Evolutionary conservation across 306 rosid species (phyloP).

Genomic region (Prunus mongolica): DNA sequence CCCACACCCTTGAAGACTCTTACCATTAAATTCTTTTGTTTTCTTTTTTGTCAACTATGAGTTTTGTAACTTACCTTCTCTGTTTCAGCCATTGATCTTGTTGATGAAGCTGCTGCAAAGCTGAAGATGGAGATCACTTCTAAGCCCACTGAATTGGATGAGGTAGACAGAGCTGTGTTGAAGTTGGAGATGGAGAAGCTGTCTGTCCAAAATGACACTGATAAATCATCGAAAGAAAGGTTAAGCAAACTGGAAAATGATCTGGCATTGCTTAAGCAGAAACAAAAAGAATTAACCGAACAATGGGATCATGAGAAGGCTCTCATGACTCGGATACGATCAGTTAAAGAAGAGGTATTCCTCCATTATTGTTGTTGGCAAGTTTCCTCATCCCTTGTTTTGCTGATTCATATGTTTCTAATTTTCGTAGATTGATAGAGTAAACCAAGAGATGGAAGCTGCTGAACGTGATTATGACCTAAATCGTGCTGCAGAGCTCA

Average conservation of each 20-base stretch:
- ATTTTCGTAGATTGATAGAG: slow-evolving; percentile 77
- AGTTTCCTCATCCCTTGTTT: not conserved
- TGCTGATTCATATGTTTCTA: not conserved
- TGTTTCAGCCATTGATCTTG: slow-evolving; percentile 89
- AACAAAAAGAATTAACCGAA: slow-evolving; percentile 68
- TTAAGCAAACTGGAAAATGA: slow-evolving; percentile 79
- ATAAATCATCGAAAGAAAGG: slow-evolving; percentile 92
- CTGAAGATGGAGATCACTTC: slow-evolving; percentile 97
- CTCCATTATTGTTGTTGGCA: not conserved
- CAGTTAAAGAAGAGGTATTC: slow-evolving; percentile 88
- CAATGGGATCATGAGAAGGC: slow-evolving; percentile 88
- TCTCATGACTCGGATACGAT: slow-evolving; percentile 74
- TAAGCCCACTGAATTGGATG: slow-evolving; percentile 94
- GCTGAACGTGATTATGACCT: slow-evolving; percentile 91
- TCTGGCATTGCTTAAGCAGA: slow-evolving; percentile 66
- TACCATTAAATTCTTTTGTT: not conserved
- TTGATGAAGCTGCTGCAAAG: slow-evolving; percentile 98
- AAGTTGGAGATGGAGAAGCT: slow-evolving; percentile 98
- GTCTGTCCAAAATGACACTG: slow-evolving; percentile 83
- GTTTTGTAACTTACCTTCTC: slow-evolving; percentile 17
- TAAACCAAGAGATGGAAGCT: slow-evolving; percentile 94
- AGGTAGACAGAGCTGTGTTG: slow-evolving; percentile 76
- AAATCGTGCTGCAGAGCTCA: slow-evolving; percentile 95
- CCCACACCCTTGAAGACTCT: not conserved
- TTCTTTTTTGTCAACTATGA: not conserved